Evolutionary conservation across 768 basidiomycete species (phyloP).

Genomic region (Auricularia sp.): DNA sequence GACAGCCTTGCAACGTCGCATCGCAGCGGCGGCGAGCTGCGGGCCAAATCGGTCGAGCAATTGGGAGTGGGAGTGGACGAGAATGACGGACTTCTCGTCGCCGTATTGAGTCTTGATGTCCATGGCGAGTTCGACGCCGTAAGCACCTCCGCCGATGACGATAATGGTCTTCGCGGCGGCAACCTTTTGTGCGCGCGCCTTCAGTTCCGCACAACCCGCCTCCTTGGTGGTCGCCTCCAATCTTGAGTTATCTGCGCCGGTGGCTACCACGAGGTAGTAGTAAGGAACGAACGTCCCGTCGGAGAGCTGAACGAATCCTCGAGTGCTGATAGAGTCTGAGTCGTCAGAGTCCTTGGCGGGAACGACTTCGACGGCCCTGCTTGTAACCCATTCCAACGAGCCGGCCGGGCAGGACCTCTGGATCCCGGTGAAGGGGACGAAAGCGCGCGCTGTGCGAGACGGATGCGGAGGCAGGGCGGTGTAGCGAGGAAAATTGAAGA

Average conservation of each 20-base stretch:
- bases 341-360: conserved; percentile 15
- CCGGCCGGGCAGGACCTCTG: conserved; percentile 24
- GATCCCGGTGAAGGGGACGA: conserved; percentile 47
- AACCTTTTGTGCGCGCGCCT: conserved; percentile 38
- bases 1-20: conserved; percentile 28
- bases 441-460: conserved; percentile 47
- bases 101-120: conserved; percentile 53
- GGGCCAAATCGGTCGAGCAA: conserved; percentile 45
- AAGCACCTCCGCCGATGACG: conserved; percentile 62
- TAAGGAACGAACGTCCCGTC: too few species aligned
- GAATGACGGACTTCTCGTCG: conserved; percentile 37
- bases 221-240: conserved; percentile 13
- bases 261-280: conserved; percentile 35
- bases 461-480: conserved; percentile 48
- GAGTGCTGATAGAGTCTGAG: too few species aligned
- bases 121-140: conserved; percentile 60
- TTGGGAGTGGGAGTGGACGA: conserved; percentile 47
- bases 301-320: too few species aligned
- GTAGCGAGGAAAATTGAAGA: conserved; percentile 50
- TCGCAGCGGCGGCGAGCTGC: conserved; percentile 36
- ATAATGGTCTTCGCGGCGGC: conserved; percentile 41
- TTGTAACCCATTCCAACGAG: conserved; percentile 17
- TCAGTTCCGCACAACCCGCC: conserved; percentile 43
- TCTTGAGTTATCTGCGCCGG: conserved; percentile 33
- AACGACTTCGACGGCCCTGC: conserved; percentile 14